Evolutionary conservation across 768 basidiomycete species (phyloP), one percentile per base, ranked within the genome.

Genomic region (Hygrophorus pudorinus): DNA sequence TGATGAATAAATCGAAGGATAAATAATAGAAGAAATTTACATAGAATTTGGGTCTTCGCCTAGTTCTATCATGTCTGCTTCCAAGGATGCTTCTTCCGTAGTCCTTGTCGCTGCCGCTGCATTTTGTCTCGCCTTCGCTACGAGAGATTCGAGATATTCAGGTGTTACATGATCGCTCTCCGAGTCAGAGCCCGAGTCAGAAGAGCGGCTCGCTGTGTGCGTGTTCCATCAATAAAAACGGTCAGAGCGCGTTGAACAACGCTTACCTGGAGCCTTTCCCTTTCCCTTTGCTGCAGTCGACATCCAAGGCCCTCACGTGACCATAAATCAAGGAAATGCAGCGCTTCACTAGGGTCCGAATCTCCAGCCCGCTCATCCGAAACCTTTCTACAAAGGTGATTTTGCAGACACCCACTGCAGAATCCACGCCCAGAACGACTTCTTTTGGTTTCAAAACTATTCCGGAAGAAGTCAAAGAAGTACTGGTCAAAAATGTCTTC

Each of bases 361-460:
- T 41, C 48, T 28, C 32, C 48, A 27, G 47, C 48, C 48, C 41
- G 20, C 20, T 43, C 29, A 29, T 45, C 28, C 57, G 59, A 16
- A 38, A 48, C 13, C 47, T 57, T 33, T 55, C 56, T 35, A 54
- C 60, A 18, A 56, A 62, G 38, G 48, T 45, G 7, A 37, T 47
- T 42, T 34, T 47, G 5, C 51, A 45, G 30, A 52, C 39, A 42
- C 48, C 41, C 38, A 37, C 17, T 6, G 9, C 52, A 27, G 44
- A 59, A 20, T 31, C 47, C 11, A 52, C 64, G 20, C 49, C 62
- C 11, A 60, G 65, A 46, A 85, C 82, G 4, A 72, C 91, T 0
- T 94, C 96, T 28, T 99, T 99, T 61, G 96, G 96, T 20, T 99
- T 91, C 74, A 76, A 72, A 62, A 86, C 82, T 5, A 81, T 99